Base-by-base conservation (phyloP, 148 eudicot species). In the Polygonum maritimum region DNA sequence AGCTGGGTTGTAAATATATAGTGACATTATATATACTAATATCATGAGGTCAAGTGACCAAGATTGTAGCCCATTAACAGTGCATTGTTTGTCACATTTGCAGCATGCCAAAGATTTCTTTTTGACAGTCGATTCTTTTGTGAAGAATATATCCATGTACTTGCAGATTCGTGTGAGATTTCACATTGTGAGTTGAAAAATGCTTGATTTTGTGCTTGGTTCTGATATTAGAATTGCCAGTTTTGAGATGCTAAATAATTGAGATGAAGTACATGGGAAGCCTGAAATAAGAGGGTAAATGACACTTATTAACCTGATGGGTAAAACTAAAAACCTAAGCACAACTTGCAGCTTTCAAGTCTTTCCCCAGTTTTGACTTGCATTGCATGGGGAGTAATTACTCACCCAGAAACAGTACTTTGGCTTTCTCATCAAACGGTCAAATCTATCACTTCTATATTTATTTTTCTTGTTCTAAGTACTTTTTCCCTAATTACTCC, bases 241-340 rank as follows among this genome's bases (percentile, higher is more conserved):
- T 54, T 54, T 4, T 44, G 11, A 8, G 7, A 7, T 40, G 8
- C 8, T 44, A 44, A 6, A 44, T 10, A 7, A 44, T 44, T 44
- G 47, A 44, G 47, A 57, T 19, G 21, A 57, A 51, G 55, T 51
- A 5, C 16, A 51, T 51, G n/a, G 55, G 9, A 44, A 6, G 7
- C 47, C 31, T 26, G 47, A 44, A 7, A 44, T 44, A 44, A 10
- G 47, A 44, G 47, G 47, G 47, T 44, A 44, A 44, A 44, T 44
- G 47, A 44, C 47, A 44, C 47, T 44, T 1, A 57, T 57, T 62
- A 62, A 26, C 38, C 69, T 62, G 69, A 1, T 6, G 71, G 71
- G 71, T 67, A 67, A 67, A 38, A 67, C 45, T 67, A 67, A 67
- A 38, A 67, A 67, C 71, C 45, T 67, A 67, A 38, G 71, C 71